Evolutionary conservation across 2,329 filamentous ascomycete genomes (phyloP).

Genomic region (Ceratocystis eucalypticola): DNA sequence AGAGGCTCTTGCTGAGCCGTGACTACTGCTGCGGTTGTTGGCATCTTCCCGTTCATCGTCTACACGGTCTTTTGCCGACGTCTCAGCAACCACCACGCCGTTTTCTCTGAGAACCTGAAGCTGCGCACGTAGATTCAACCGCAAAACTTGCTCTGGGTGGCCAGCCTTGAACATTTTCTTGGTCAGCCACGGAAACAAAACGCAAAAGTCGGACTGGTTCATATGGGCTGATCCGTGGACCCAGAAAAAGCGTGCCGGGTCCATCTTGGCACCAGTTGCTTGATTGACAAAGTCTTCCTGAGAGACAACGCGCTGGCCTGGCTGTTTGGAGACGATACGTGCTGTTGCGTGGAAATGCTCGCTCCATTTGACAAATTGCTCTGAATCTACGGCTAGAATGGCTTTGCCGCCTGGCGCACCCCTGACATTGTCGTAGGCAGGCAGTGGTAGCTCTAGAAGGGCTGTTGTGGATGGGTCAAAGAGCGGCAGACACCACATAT

Average conservation of each 20-base stretch:
- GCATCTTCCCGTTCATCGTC: constrained; percentile 29
- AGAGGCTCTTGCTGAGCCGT: neutral
- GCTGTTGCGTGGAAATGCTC: constrained; percentile 59
- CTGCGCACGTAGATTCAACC: constrained; percentile 45
- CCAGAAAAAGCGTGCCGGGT: constrained; percentile 59
- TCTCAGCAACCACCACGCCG: constrained; percentile 36
- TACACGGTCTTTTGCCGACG: constrained; percentile 35
- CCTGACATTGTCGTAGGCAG: constrained; percentile 44
- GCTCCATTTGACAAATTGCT: constrained; percentile 66
- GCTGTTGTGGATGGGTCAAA: constrained; percentile 47
- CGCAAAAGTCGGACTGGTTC: constrained; percentile 69
- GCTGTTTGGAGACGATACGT: constrained; percentile 46
- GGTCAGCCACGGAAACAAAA: constrained; percentile 63
- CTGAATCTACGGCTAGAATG: constrained; percentile 58
- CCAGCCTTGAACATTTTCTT: constrained; percentile 44
- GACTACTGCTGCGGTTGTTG: constrained; percentile 17
- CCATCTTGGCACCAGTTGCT: constrained; percentile 24
- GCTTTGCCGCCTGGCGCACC: constrained; percentile 42
- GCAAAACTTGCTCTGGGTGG: constrained; percentile 44
- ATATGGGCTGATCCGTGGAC: constrained; percentile 62
- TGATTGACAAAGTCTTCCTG: constrained; percentile 27
- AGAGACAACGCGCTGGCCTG: constrained; percentile 32
- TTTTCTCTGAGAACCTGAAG: constrained; percentile 43
- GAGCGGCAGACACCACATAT: constrained; percentile 69
- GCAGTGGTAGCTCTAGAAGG: constrained; percentile 60